Conservation (phyloP, 192 early-diverging fungal species). For the Linderina pennispora region DNA sequence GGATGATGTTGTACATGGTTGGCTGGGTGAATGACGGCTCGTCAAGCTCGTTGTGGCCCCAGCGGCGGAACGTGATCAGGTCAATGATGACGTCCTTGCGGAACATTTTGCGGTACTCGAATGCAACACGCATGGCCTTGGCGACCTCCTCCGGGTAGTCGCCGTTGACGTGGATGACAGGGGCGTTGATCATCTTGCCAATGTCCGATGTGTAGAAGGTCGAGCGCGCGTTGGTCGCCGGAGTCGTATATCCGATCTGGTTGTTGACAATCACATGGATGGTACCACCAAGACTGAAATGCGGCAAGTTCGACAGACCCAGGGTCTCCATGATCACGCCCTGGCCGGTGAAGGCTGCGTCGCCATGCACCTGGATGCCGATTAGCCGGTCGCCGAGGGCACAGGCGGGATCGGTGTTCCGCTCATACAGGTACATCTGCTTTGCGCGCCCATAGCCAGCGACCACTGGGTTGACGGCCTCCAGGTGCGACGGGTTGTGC, state of each 20-base stretch:
- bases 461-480: constrained; percentile 93
- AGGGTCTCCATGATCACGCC: constrained; percentile 97
- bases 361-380: constrained; percentile 94
- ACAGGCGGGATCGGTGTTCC: constrained; percentile 62
- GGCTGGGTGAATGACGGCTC: constrained; percentile 98
- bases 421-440: constrained; percentile 77
- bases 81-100: constrained; percentile 94
- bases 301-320: constrained; percentile 90
- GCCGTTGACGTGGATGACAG: constrained; percentile 95
- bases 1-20: constrained; percentile 92
- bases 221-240: constrained; percentile 87
- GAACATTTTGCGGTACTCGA: constrained; percentile 90
- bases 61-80: constrained; percentile 89
- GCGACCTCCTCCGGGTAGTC: constrained; percentile 93
- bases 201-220: constrained; percentile 90
- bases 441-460: constrained; percentile 93
- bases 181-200: constrained; percentile 94
- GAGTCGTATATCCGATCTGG: constrained; percentile 97
- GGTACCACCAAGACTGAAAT: constrained; percentile 90
- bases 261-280: constrained; percentile 99
- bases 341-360: constrained; percentile 81
- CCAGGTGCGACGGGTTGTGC: constrained; percentile 98
- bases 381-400: constrained; percentile 88
- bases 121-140: constrained; percentile 73
- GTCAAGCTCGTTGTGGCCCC: constrained; percentile 98